Evolutionary conservation across 495 filamentous ascomycete genomes (phyloP).

Genomic region (Tetracladium marchalianum): DNA sequence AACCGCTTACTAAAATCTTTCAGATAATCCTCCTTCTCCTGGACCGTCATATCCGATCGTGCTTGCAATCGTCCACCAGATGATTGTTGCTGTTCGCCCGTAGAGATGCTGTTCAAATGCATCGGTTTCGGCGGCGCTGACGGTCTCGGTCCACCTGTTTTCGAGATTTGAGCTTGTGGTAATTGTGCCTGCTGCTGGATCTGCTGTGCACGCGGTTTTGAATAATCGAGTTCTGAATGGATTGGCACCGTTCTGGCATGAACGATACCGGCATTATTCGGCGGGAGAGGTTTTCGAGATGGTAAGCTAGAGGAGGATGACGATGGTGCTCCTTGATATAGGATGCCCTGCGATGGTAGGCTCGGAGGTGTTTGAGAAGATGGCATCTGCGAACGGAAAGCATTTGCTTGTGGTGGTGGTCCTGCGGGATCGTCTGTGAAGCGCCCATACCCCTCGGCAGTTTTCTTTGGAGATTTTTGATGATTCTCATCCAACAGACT

Average conservation of each 20-base stretch:
- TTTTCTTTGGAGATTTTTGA: constrained; percentile 51
- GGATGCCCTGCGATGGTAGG: constrained; percentile 4
- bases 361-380: constrained; percentile 17
- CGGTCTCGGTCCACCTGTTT: constrained; percentile 21
- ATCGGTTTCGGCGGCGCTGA: constrained; percentile 40
- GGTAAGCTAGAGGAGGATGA: constrained; percentile 15
- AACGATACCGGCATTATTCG: not conserved
- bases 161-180: constrained; percentile 7
- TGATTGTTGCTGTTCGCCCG: constrained; percentile 13
- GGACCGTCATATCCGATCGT: constrained; percentile 10
- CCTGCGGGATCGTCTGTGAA: constrained; percentile 48
- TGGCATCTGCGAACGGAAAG: not conserved
- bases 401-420: not conserved
- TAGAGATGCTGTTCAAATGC: constrained; percentile 38
- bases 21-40: constrained; percentile 41
- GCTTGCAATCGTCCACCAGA: not conserved
- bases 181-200: not conserved
- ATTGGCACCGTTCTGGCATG: constrained; percentile 7
- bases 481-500: constrained; percentile 72
- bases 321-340: constrained; percentile 8
- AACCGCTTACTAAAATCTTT: constrained; percentile 69
- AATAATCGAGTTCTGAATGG: constrained; percentile 11
- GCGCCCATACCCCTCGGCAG: constrained; percentile 80
- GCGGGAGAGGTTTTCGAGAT: constrained; percentile 26
- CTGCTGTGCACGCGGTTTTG: constrained; percentile 8